These are phyloP conservation scores for Botrytis hyacinthi DNA, from an alignment of 2,329 filamentous ascomycete species.

Conservation along the genomic window DNA sequence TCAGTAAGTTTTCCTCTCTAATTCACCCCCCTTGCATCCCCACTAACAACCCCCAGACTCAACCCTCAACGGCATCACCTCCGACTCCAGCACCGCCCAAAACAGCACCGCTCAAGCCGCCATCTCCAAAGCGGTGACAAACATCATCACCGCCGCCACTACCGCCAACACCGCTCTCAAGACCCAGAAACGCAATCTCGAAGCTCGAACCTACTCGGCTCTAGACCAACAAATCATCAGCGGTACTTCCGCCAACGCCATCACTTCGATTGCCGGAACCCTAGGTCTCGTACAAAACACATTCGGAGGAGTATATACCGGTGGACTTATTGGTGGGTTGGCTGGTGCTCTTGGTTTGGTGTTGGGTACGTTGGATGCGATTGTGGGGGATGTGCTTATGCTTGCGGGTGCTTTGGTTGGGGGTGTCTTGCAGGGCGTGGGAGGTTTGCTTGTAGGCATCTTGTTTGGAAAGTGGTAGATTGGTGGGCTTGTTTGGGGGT, in stretches of 20 bases:
- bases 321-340: not conserved
- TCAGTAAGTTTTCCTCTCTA: not conserved
- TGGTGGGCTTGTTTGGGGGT: not conserved
- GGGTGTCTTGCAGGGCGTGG: not conserved
- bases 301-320: not conserved
- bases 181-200: not conserved
- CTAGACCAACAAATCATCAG: not conserved
- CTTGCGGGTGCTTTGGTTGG: not conserved
- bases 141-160: not conserved
- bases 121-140: not conserved
- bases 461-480: not conserved
- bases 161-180: not conserved
- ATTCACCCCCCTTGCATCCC: accelerated
- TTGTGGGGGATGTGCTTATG: not conserved
- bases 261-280: not conserved
- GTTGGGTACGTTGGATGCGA: not conserved
- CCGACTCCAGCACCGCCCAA: not conserved
- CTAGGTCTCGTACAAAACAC: not conserved
- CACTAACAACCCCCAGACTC: not conserved
- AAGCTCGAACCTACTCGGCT: not conserved
- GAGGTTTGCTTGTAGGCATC: not conserved
- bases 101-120: not conserved
- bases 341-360: not conserved
- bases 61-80: not conserved
- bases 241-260: not conserved